Percentiles rank a stretch among this genome's conserved stretches.
phyloP scores from a whole-genome alignment of 73 alveolate species.

The Stentor roeselii region DNA sequence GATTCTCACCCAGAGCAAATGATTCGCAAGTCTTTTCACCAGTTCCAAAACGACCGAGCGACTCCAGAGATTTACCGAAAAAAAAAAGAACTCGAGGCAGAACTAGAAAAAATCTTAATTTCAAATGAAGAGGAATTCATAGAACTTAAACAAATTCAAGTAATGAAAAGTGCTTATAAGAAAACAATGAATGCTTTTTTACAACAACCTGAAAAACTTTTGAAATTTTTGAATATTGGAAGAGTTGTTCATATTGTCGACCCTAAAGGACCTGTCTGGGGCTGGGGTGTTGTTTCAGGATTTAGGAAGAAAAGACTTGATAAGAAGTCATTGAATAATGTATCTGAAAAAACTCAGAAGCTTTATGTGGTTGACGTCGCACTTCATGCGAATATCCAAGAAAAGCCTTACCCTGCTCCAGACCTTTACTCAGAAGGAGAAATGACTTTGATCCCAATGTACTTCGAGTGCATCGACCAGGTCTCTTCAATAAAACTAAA shows the following conservation, averaged over 20 bases:
- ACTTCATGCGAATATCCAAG: conserved; percentile 51
- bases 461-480: background rate
- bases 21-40: conserved; percentile 91
- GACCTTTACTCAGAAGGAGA: conserved; percentile 41
- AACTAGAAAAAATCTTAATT: conserved; percentile 50
- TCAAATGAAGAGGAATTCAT: conserved; percentile 79
- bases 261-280: conserved; percentile 72
- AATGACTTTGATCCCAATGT: background rate
- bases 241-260: conserved; percentile 69
- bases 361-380: conserved; percentile 49
- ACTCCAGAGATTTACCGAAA: conserved; percentile 13
- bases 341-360: conserved; percentile 48
- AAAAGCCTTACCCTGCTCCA: conserved; percentile 46
- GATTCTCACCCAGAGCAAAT: conserved; percentile 95
- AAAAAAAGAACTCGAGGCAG: conserved; percentile 41
- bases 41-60: conserved; percentile 89
- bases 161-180: conserved; percentile 41
- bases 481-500: background rate
- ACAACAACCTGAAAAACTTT: conserved; percentile 71
- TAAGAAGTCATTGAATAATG: conserved; percentile 41
- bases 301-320: conserved; percentile 61
- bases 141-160: conserved; percentile 58
- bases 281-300: conserved; percentile 84
- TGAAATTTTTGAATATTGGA: conserved; percentile 87
- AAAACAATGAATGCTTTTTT: conserved; percentile 67